Evolutionary conservation across 495 filamentous ascomycete species (phyloP).

Genomic region (Penicillium steckii): DNA sequence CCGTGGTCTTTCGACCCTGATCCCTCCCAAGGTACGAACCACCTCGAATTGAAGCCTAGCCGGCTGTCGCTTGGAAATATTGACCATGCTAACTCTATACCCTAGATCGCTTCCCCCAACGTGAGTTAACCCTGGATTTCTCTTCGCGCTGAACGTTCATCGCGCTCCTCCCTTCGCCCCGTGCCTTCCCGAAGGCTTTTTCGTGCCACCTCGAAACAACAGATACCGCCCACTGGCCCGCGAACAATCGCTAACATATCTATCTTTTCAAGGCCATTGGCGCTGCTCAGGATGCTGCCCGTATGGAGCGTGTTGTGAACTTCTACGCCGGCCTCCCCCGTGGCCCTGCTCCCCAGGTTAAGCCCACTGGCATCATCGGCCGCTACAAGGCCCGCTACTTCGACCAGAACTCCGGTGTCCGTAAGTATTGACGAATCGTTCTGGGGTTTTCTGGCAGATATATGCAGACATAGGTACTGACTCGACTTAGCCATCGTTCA

Average conservation of each 20-base stretch:
- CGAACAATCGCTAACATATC: slow-evolving; percentile 21
- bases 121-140: slow-evolving; percentile 55
- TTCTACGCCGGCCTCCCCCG: slow-evolving; percentile 98
- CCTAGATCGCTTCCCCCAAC: slow-evolving; percentile 82
- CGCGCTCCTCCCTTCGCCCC: slow-evolving; percentile 13
- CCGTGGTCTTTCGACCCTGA: slow-evolving; percentile 93
- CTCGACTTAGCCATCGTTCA: slow-evolving; percentile 73
- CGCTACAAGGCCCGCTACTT: slow-evolving; percentile 95
- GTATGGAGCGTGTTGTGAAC: slow-evolving; percentile 93
- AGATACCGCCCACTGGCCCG: slow-evolving; percentile 1
- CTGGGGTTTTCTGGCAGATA: neutral
- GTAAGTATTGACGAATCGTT: slow-evolving; percentile 56
- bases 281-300: slow-evolving; percentile 86
- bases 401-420: slow-evolving; percentile 73
- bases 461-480: slow-evolving; percentile 3
- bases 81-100: slow-evolving; percentile 29
- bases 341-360: slow-evolving; percentile 75
- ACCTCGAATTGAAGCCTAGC: slow-evolving; percentile 4
- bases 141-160: slow-evolving; percentile 1
- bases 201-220: slow-evolving; percentile 13
- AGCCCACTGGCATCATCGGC: slow-evolving; percentile 75
- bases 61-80: neutral
- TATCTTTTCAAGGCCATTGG: slow-evolving; percentile 69
- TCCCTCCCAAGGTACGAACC: slow-evolving; percentile 89
- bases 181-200: slow-evolving; percentile 25